phyloP scores from a whole-genome alignment of 176 grass and related monocot species.

The Phoenix roebelenii region DNA sequence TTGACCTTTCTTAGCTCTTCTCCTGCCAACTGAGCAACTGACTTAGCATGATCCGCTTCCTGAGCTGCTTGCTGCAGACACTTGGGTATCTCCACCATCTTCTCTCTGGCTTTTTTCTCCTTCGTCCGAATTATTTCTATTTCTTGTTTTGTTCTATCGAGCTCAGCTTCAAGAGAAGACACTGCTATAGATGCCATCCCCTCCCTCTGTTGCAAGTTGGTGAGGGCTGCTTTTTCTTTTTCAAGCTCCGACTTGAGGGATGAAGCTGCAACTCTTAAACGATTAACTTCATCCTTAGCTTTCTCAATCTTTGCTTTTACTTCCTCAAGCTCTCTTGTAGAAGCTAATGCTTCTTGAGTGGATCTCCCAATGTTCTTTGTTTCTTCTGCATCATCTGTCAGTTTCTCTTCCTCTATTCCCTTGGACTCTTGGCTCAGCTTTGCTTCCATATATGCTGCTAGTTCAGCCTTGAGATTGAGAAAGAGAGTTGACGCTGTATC shows the following conservation, averaged over 20 bases:
- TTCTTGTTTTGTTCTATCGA: constrained; percentile 36
- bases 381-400: neutral
- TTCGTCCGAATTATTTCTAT: constrained; percentile 31
- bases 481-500: constrained; percentile 31
- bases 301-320: constrained; percentile 31
- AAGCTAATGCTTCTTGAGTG: constrained; percentile 27
- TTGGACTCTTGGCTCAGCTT: constrained; percentile 24
- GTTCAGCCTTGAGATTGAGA: constrained; percentile 37
- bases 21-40: constrained; percentile 17
- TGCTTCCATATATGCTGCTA: constrained; percentile 29
- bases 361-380: constrained; percentile 18
- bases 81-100: constrained; percentile 29
- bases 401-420: constrained; percentile 4
- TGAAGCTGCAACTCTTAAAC: constrained; percentile 25
- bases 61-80: constrained; percentile 26
- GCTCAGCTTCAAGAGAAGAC: constrained; percentile 37
- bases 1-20: constrained; percentile 34
- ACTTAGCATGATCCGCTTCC: constrained; percentile 34
- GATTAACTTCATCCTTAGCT: constrained; percentile 26
- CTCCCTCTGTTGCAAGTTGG: constrained; percentile 39
- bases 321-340: constrained; percentile 38
- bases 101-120: constrained; percentile 23
- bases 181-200: constrained; percentile 21
- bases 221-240: constrained; percentile 40
- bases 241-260: constrained; percentile 44